Evolutionary conservation across 2,329 filamentous ascomycete genomes (phyloP).

Genomic region (Aureobasidium sp.): DNA sequence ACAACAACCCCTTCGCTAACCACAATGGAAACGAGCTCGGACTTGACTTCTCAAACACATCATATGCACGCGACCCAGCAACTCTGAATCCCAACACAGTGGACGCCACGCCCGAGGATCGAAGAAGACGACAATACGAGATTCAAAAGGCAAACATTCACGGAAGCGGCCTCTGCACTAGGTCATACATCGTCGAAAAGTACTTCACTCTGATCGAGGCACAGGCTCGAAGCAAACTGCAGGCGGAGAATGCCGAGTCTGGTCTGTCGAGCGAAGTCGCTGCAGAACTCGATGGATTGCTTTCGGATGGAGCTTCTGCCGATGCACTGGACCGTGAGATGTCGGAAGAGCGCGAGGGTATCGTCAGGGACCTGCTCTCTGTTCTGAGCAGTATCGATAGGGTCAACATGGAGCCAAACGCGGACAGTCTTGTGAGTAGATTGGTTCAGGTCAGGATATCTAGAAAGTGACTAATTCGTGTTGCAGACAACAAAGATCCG

Average conservation of each 20-base stretch:
- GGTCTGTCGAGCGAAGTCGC: conserved; percentile 29
- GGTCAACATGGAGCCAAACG: conserved; percentile 73
- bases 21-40: conserved; percentile 22
- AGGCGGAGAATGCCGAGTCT: conserved; percentile 36
- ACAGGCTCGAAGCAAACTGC: conserved; percentile 40
- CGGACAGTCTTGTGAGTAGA: conserved; percentile 54
- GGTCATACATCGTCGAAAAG: conserved; percentile 79
- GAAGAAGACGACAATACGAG: conserved; percentile 61
- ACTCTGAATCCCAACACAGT: conserved; percentile 22
- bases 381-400: conserved; percentile 73
- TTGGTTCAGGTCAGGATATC: neutral
- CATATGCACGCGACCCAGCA: conserved; percentile 23
- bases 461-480: conserved; percentile 24
- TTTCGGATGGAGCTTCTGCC: conserved; percentile 17
- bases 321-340: conserved; percentile 46
- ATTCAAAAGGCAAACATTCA: conserved; percentile 92
- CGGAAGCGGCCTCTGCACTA: conserved; percentile 69
- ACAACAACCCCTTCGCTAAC: conserved; percentile 29
- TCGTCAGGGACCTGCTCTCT: conserved; percentile 69
- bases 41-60: conserved; percentile 22
- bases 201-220: conserved; percentile 72
- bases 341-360: conserved; percentile 68
- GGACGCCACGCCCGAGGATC: conserved; percentile 33
- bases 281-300: conserved; percentile 31
- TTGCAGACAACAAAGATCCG: conserved; percentile 71